These are phyloP conservation scores for Leishmania tropica DNA, from an alignment of 208 protist genomes.

Conservation along the genomic window DNA sequence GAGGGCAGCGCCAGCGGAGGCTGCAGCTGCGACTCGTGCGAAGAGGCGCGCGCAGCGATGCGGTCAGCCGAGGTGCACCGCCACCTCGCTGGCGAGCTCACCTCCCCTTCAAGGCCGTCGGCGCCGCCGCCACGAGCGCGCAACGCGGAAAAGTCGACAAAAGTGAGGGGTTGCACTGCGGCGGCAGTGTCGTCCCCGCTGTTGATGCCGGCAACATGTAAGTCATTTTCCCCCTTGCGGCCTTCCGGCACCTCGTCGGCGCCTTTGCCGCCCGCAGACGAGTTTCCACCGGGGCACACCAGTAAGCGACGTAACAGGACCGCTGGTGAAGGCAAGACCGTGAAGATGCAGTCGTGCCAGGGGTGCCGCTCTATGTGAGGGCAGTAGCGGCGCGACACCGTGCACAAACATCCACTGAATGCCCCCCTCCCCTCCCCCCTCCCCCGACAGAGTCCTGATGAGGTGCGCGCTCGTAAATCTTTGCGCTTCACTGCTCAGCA, in stretches of 20 bases:
- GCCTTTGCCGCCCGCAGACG: not conserved
- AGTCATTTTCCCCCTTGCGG: too few relatives aligned
- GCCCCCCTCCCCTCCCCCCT: too few relatives aligned
- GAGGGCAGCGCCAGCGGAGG: not conserved
- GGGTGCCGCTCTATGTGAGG: slow-evolving; percentile 15
- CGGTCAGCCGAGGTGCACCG: not conserved
- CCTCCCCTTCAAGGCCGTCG: not conserved
- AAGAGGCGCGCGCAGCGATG: not conserved
- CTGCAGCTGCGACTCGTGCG: not conserved
- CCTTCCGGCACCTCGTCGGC: not conserved
- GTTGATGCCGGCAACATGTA: not conserved
- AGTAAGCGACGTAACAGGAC: not conserved
- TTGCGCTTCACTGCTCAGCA: not conserved
- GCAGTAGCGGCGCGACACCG: too few relatives aligned
- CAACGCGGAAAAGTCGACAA: not conserved
- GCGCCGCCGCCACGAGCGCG: not conserved
- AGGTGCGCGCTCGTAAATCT: not conserved
- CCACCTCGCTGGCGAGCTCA: not conserved
- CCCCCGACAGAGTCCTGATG: too few relatives aligned
- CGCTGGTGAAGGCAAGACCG: slow-evolving; percentile 1
- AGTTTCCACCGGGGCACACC: not conserved
- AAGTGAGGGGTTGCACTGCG: too few relatives aligned
- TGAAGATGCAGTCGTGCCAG: slow-evolving; percentile 27
- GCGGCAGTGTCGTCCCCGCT: not conserved
- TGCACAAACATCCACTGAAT: too few relatives aligned